A percentile compares a stretch with the other conserved stretches of the same genome.
Conservation (phyloP, 176 grass and related monocot genomes). For the Hordeum marinum region DNA sequence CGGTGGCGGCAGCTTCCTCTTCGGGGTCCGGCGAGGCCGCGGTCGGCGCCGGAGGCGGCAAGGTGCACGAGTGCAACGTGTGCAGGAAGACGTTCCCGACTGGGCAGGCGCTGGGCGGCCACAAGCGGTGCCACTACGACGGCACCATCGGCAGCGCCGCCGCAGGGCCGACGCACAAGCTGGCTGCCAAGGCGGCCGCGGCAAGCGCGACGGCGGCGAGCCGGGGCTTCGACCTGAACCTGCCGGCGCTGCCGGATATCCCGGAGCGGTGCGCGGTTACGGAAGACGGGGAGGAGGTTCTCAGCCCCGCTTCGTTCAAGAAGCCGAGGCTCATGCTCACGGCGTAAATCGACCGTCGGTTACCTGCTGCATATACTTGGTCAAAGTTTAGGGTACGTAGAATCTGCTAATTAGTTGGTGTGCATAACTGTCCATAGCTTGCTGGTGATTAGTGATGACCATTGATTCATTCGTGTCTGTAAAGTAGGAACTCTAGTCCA, state of each 20-base stretch:
- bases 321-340: slow-evolving; percentile 75
- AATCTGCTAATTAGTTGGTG: not conserved
- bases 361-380: not conserved
- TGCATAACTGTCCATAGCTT: not conserved
- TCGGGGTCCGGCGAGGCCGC: not conserved
- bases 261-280: not conserved
- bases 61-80: slow-evolving; percentile 62
- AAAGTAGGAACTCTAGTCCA: not conserved
- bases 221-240: slow-evolving; percentile 66
- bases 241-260: slow-evolving; percentile 55
- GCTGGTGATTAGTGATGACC: not conserved
- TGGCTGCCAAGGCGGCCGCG: not conserved
- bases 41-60: not conserved
- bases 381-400: not conserved
- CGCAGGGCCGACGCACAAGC: not conserved
- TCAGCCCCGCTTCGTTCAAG: slow-evolving; percentile 74
- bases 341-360: not conserved
- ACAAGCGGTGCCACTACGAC: slow-evolving; percentile 89
- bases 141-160: slow-evolving; percentile 52
- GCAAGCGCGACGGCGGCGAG: not conserved
- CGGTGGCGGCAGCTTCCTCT: not conserved
- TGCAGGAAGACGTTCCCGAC: slow-evolving; percentile 77
- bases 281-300: slow-evolving; percentile 74
- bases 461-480: slow-evolving; percentile 5
- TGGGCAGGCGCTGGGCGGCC: slow-evolving; percentile 82